These are phyloP conservation scores for Tulasnella calospora DNA, from an alignment of 768 basidiomycete species.

Conservation along the genomic window DNA sequence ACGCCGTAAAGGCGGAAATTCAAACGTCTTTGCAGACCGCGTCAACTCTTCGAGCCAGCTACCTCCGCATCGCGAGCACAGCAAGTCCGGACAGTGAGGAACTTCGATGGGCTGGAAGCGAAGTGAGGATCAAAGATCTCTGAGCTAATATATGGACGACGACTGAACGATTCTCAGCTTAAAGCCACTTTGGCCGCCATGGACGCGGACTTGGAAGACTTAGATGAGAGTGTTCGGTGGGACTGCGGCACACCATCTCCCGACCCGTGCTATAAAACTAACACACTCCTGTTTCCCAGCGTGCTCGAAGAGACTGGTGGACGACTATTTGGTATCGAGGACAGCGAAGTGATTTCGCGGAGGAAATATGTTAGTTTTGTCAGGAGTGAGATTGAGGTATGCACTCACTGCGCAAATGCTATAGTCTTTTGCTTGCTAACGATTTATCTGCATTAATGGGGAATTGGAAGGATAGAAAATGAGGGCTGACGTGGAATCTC, in stretches of 20 bases:
- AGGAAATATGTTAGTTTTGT: conserved; percentile 72
- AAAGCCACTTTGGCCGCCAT: conserved; percentile 70
- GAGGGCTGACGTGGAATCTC: conserved; percentile 52
- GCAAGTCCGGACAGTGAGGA: conserved; percentile 73
- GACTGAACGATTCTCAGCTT: conserved; percentile 41
- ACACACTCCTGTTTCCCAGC: conserved; percentile 39
- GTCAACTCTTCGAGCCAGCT: conserved; percentile 66
- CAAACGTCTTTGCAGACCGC: conserved; percentile 69
- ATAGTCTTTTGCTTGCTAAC: background rate
- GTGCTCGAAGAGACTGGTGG: conserved; percentile 85
- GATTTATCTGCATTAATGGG: background rate
- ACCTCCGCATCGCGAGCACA: conserved; percentile 69
- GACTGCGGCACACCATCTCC: conserved; percentile 28
- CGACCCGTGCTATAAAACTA: background rate
- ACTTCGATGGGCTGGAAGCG: conserved; percentile 70
- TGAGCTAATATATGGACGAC: background rate
- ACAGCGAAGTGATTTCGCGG: conserved; percentile 68
- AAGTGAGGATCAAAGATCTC: conserved; percentile 44
- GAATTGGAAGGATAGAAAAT: conserved; percentile 60
- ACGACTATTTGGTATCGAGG: conserved; percentile 75
- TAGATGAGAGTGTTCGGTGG: conserved; percentile 91
- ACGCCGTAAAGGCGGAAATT: conserved; percentile 79
- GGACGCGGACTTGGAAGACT: conserved; percentile 82
- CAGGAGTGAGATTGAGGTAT: conserved; percentile 72
- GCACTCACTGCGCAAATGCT: conserved; percentile 31